Evolutionary conservation across 140 eudicot species (phyloP).

Genomic region (Senecio squalidus): DNA sequence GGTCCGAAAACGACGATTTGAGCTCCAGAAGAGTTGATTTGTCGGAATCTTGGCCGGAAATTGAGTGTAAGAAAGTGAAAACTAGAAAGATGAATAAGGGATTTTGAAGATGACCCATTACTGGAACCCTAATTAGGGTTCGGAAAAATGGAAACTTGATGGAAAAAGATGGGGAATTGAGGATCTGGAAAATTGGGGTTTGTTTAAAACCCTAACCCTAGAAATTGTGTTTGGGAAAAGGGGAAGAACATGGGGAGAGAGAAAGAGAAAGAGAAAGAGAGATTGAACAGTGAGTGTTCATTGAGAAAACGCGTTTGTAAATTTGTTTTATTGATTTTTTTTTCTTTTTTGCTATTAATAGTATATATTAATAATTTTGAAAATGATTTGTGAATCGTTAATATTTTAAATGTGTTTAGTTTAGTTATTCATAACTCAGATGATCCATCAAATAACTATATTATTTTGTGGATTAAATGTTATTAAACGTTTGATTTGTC

Average conservation of each 20-base stretch:
- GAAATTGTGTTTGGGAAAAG: constrained; percentile 20
- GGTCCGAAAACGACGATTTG: constrained; percentile 56
- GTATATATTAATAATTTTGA: no score
- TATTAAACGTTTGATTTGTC: no score
- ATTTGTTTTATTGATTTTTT: constrained; percentile 20
- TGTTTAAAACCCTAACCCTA: constrained; percentile 44
- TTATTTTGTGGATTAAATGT: no score
- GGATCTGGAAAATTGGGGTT: constrained; percentile 25
- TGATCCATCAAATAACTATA: no score
- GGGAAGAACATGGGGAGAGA: constrained; percentile 23
- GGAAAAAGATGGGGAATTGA: background rate
- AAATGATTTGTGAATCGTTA: no score
- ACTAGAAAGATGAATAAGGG: constrained; percentile 42
- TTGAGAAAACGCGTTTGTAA: constrained; percentile 36
- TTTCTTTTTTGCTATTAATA: constrained; percentile 9
- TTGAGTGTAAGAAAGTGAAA: constrained; percentile 26
- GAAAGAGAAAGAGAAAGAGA: constrained; percentile 1
- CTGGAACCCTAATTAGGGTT: constrained; percentile 45
- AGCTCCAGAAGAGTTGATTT: constrained; percentile 68
- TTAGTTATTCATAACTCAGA: no score
- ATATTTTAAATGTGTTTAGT: no score
- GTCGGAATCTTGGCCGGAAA: constrained; percentile 54
- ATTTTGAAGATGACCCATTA: constrained; percentile 56
- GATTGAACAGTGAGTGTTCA: constrained; percentile 24
- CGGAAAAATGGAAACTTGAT: constrained; percentile 14